phyloP scores from a whole-genome alignment of 2,329 filamentous ascomycete species.

The Fonsecaea monophora region DNA sequence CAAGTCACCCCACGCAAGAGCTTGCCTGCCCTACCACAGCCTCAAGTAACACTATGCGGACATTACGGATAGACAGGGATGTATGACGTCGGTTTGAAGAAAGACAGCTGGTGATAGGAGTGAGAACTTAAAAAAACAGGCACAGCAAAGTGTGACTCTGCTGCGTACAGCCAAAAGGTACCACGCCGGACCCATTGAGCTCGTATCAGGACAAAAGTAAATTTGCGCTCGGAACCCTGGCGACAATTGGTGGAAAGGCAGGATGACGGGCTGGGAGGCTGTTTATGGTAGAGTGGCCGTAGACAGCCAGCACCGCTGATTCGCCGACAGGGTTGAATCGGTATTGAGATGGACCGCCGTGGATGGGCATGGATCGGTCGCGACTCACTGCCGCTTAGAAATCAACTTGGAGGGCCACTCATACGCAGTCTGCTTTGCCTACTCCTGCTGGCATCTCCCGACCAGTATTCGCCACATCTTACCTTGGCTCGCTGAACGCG shows the following conservation, averaged over 20 bases:
- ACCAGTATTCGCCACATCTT: conserved; percentile 21
- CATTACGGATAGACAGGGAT: not conserved
- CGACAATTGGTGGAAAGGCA: conserved; percentile 15
- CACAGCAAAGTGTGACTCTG: not conserved
- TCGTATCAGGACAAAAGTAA: conserved; percentile 22
- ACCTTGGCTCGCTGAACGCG: conserved; percentile 18
- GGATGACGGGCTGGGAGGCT: conserved; percentile 22
- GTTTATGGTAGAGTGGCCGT: conserved; percentile 6
- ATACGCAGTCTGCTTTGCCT: conserved; percentile 8
- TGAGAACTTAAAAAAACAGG: conserved; percentile 3
- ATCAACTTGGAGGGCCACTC: conserved; percentile 29
- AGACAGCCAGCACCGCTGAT: conserved; percentile 31
- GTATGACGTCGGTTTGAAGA: conserved; percentile 13
- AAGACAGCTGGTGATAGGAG: not conserved
- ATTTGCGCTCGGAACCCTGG: conserved; percentile 6
- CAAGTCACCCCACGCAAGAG: not conserved
- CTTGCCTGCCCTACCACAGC: not conserved
- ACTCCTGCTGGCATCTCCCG: conserved; percentile 6
- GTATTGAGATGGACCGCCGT: conserved; percentile 30
- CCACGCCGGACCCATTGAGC: not conserved
- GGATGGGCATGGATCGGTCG: conserved; percentile 35
- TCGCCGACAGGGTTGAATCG: conserved; percentile 19
- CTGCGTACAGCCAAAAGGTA: conserved; percentile 13
- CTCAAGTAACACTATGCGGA: not conserved
- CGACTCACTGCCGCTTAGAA: conserved; percentile 34